These are phyloP conservation scores for Candida qinlingensis DNA, from an alignment of 805 yeast species.

Conservation along the genomic window DNA sequence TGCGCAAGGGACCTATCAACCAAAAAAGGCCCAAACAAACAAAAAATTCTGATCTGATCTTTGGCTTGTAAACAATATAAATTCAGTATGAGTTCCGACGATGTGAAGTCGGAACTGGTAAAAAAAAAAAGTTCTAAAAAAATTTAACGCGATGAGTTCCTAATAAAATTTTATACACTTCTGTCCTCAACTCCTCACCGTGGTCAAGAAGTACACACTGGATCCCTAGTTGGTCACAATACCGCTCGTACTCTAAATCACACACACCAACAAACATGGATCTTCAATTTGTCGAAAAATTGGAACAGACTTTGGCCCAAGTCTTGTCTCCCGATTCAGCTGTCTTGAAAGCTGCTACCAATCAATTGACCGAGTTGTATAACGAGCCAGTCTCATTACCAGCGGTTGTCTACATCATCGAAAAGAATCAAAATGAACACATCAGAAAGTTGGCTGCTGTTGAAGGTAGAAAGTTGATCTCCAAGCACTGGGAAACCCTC, in stretches of 20 bases:
- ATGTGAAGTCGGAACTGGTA: background rate
- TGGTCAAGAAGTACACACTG: too few species aligned
- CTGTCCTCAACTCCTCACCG: too few species aligned
- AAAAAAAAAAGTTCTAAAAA: background rate
- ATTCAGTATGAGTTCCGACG: background rate
- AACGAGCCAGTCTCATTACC: constrained; percentile 68
- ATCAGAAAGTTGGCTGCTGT: constrained; percentile 92
- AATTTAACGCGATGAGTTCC: constrained; percentile 10
- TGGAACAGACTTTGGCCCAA: constrained; percentile 75
- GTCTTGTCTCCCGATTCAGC: constrained; percentile 78
- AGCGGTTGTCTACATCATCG: constrained; percentile 76
- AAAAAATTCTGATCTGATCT: background rate
- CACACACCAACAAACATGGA: constrained; percentile 30
- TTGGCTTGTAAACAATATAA: background rate
- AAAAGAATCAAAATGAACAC: constrained; percentile 61
- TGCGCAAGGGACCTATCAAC: background rate
- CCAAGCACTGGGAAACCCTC: constrained; percentile 55
- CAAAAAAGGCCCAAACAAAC: too few species aligned
- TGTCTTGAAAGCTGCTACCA: constrained; percentile 79
- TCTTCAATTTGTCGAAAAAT: constrained; percentile 57
- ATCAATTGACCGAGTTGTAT: constrained; percentile 68
- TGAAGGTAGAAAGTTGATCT: constrained; percentile 83
- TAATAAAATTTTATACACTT: background rate
- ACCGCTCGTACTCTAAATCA: too few species aligned
- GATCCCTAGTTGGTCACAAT: too few species aligned